Percentiles rank a stretch among this genome's conserved stretches.
phyloP scores from a whole-genome alignment of 2,329 filamentous ascomycete species.

The Metarhizium anisopliae region DNA sequence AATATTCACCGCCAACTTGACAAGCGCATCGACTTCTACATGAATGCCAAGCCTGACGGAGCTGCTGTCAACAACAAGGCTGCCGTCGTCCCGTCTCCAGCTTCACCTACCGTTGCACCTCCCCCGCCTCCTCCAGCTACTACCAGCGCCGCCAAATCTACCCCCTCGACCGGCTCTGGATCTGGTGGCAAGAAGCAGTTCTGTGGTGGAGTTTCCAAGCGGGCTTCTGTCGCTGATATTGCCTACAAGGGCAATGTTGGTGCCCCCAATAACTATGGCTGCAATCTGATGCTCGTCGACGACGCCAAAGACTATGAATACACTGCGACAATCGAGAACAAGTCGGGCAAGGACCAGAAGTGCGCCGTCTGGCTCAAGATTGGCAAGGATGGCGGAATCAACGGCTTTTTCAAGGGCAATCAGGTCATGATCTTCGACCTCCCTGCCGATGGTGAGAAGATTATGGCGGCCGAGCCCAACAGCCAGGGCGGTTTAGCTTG shows the following conservation, averaged over 20 bases:
- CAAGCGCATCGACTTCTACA: slow-evolving; percentile 23
- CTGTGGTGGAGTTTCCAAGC: slow-evolving; percentile 31
- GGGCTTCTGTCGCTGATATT: slow-evolving; percentile 37
- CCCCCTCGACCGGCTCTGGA: slow-evolving; percentile 9
- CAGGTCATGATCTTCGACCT: slow-evolving; percentile 33
- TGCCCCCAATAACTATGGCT: slow-evolving; percentile 31
- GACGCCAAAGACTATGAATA: slow-evolving; percentile 34
- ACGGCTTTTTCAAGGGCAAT: slow-evolving; percentile 39
- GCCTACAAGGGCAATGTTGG: slow-evolving; percentile 40
- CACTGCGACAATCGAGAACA: slow-evolving; percentile 31
- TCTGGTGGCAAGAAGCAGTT: slow-evolving; percentile 19
- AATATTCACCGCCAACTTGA: slow-evolving; percentile 23
- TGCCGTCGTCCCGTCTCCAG: not conserved
- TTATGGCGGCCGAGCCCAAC: slow-evolving; percentile 36
- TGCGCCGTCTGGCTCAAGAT: slow-evolving; percentile 47
- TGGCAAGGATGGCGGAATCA: slow-evolving; percentile 30
- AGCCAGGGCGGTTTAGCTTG: slow-evolving; percentile 41
- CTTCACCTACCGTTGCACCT: not conserved
- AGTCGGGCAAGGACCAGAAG: slow-evolving; percentile 21
- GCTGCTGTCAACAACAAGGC: not conserved
- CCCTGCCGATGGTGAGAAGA: slow-evolving; percentile 24
- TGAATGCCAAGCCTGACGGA: slow-evolving; percentile 24
- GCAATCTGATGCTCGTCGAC: slow-evolving; percentile 41
- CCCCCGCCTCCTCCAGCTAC: slow-evolving; percentile 6
- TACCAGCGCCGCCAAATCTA: slow-evolving; percentile 5